A percentile compares a stretch with the other conserved stretches of the same genome.
These are phyloP conservation scores for Penicillium capsulatum DNA, from an alignment of 2,329 filamentous ascomycete genomes.

Conservation along the genomic window DNA sequence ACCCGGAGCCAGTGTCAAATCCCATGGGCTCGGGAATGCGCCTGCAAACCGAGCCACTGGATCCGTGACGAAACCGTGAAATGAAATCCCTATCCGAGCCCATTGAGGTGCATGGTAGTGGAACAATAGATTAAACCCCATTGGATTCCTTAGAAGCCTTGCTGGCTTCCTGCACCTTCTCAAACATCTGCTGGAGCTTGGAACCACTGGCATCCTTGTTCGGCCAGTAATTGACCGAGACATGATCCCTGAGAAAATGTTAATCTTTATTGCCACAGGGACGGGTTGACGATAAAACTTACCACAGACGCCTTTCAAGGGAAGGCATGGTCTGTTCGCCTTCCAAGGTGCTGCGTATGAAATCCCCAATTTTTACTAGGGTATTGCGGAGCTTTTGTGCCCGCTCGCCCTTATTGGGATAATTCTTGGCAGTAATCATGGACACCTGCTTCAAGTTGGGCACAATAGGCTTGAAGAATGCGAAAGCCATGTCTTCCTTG, in stretches of 20 bases:
- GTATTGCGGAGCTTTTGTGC: slow-evolving; percentile 43
- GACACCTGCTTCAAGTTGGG: slow-evolving; percentile 43
- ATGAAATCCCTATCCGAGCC: no score
- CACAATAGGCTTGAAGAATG: slow-evolving; percentile 47
- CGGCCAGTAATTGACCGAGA: slow-evolving; percentile 45
- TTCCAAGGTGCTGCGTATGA: slow-evolving; percentile 41
- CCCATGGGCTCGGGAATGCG: no score
- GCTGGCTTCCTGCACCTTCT: slow-evolving; percentile 33
- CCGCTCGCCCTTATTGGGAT: slow-evolving; percentile 42
- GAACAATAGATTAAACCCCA: slow-evolving; percentile 19
- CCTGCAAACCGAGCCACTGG: no score
- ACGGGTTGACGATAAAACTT: slow-evolving; percentile 18
- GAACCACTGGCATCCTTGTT: slow-evolving; percentile 41
- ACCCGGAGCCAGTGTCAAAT: no score
- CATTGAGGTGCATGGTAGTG: background rate
- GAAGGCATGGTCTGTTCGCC: slow-evolving; percentile 38
- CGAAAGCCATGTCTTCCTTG: slow-evolving; percentile 38
- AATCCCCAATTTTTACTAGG: slow-evolving; percentile 45
- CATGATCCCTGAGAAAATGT: slow-evolving; percentile 40
- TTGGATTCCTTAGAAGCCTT: slow-evolving; percentile 27
- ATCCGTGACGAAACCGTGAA: slow-evolving; percentile 8
- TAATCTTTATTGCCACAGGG: slow-evolving; percentile 13
- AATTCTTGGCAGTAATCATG: slow-evolving; percentile 44
- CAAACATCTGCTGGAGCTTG: slow-evolving; percentile 38
- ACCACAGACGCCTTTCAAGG: slow-evolving; percentile 46